phyloP scores from a whole-genome alignment of 108 stramenopile genomes.

The Skeletonema menzelii region DNA sequence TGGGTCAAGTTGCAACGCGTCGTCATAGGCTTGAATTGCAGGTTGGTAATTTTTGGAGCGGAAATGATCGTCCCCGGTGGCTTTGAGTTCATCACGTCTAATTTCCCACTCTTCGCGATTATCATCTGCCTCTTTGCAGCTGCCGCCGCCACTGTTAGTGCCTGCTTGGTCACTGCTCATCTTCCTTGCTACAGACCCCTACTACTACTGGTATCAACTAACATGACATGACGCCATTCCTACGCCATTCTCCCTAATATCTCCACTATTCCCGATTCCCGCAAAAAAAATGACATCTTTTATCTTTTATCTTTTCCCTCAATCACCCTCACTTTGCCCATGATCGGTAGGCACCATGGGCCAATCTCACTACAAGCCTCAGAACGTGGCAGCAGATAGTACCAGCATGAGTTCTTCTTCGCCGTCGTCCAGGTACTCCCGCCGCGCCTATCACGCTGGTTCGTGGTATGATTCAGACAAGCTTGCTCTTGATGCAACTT shows the following conservation, averaged over 20 bases:
- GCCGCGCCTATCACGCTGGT: slow-evolving; percentile 75
- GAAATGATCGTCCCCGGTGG: slow-evolving; percentile 68
- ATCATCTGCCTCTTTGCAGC: slow-evolving; percentile 6
- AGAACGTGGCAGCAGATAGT: not conserved
- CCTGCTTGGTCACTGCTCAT: slow-evolving; percentile 1
- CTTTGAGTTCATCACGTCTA: slow-evolving; percentile 71
- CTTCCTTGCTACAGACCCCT: not conserved
- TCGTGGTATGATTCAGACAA: slow-evolving; percentile 72
- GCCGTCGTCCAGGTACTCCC: slow-evolving; percentile 39
- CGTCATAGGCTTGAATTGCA: slow-evolving; percentile 70
- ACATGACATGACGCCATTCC: too few relatives aligned
- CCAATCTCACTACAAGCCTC: not conserved
- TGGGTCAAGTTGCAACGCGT: slow-evolving; percentile 73
- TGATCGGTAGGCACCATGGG: too few relatives aligned
- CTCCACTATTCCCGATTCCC: too few relatives aligned
- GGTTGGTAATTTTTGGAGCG: slow-evolving; percentile 49
- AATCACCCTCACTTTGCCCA: too few relatives aligned
- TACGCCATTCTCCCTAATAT: too few relatives aligned
- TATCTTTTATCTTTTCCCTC: too few relatives aligned
- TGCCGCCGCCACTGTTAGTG: not conserved
- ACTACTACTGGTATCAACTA: too few relatives aligned
- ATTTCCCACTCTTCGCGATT: slow-evolving; percentile 80
- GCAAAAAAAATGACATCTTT: too few relatives aligned
- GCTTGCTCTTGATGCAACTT: slow-evolving; percentile 35
- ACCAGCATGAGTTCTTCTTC: not conserved